Percentiles rank a stretch among this genome's conserved stretches.
These are phyloP conservation scores for Sicyos baderoa DNA, from an alignment of 306 rosid genomes.

Conservation along the genomic window DNA sequence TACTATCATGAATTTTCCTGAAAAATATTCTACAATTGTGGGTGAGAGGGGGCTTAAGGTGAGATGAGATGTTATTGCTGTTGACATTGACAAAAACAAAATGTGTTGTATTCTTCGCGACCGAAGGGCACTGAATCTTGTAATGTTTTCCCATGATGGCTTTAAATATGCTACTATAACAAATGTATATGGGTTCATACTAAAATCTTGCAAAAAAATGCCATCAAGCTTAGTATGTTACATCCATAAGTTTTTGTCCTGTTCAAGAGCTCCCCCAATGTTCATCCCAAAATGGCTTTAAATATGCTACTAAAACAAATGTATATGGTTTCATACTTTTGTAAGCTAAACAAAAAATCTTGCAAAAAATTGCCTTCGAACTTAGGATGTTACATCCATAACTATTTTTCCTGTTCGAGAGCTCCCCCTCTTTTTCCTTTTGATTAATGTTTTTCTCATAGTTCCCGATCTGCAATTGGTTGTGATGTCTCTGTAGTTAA, in stretches of 20 bases:
- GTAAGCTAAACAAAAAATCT: background rate
- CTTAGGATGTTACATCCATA: too few relatives aligned
- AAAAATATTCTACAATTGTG: slow-evolving; percentile 70
- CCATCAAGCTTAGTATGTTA: background rate
- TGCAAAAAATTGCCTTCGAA: background rate
- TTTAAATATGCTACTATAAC: background rate
- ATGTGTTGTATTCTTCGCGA: background rate
- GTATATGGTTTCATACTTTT: slow-evolving; percentile 6
- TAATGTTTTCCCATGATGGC: background rate
- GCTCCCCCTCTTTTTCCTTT: background rate
- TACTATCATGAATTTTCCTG: slow-evolving; percentile 79
- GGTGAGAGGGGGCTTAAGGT: slow-evolving; percentile 99
- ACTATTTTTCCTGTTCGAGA: too few relatives aligned
- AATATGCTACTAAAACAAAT: background rate
- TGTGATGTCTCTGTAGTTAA: slow-evolving; percentile 50
- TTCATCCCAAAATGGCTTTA: background rate
- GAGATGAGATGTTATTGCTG: slow-evolving; percentile 25
- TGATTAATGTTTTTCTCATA: background rate
- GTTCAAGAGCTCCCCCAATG: too few relatives aligned
- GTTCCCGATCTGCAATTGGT: slow-evolving; percentile 20
- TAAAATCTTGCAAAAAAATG: background rate
- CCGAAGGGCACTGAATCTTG: background rate
- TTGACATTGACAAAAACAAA: background rate
- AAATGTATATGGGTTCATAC: background rate
- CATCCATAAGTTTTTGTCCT: too few relatives aligned